Conservation (phyloP, 768 basidiomycete species). For the Russula abietina region DNA sequence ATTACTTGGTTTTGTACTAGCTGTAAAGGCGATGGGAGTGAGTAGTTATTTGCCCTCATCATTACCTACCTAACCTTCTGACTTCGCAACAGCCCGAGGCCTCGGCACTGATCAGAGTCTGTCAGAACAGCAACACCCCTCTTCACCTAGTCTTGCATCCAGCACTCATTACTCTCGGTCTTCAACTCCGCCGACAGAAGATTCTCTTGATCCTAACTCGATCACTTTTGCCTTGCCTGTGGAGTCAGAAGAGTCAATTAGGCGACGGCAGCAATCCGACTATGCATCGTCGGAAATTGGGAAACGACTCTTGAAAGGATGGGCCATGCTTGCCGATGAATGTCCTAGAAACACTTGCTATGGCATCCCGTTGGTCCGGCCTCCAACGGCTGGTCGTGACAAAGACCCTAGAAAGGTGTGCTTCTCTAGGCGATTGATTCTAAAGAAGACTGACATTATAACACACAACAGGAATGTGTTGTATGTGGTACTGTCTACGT, state of each 20-base stretch:
- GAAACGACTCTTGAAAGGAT: constrained; percentile 68
- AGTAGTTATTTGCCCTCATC: constrained; percentile 28
- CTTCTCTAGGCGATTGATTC: constrained; percentile 9
- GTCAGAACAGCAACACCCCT: constrained; percentile 14
- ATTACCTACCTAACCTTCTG: not conserved
- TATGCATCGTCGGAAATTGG: constrained; percentile 75
- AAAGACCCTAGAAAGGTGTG: constrained; percentile 63
- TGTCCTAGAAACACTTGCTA: constrained; percentile 65
- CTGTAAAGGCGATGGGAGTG: constrained; percentile 43
- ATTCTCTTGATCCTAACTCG: constrained; percentile 55
- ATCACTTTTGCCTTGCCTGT: constrained; percentile 57
- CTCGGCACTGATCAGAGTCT: constrained; percentile 1
- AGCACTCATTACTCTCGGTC: constrained; percentile 51
- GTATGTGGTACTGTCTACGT: constrained; percentile 24
- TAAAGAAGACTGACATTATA: not conserved
- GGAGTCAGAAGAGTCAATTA: constrained; percentile 59
- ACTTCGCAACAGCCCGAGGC: constrained; percentile 7
- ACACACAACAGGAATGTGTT: constrained; percentile 22
- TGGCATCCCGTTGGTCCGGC: constrained; percentile 79
- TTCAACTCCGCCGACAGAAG: constrained; percentile 75
- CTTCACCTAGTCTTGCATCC: constrained; percentile 40
- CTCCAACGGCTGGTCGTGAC: constrained; percentile 55
- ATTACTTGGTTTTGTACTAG: constrained; percentile 53
- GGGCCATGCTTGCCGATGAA: constrained; percentile 88
- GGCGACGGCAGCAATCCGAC: constrained; percentile 76